These are phyloP conservation scores for Vigna unguiculata DNA, from an alignment of 306 rosid genomes.

Conservation along the genomic window DNA sequence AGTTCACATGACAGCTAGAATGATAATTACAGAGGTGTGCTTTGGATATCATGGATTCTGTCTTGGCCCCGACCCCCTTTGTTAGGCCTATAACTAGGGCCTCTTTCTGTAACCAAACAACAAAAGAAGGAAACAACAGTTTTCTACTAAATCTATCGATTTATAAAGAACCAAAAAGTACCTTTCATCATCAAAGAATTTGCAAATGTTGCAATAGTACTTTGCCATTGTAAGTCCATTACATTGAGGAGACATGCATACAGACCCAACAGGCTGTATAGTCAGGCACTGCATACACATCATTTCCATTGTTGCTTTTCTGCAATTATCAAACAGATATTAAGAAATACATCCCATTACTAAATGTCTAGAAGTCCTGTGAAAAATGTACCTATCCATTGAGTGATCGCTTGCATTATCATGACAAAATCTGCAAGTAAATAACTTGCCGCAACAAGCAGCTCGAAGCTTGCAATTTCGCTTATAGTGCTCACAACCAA, in stretches of 20 bases:
- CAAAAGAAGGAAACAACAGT: background rate
- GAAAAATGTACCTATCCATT: slow-evolving; percentile 85
- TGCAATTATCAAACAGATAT: slow-evolving; percentile 49
- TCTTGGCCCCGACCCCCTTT: background rate
- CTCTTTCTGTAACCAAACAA: background rate
- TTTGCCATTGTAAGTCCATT: slow-evolving; percentile 86
- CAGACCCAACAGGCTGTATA: slow-evolving; percentile 86
- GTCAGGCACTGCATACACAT: slow-evolving; percentile 91
- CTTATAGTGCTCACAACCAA: slow-evolving; percentile 98
- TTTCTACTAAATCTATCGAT: background rate
- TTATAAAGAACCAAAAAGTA: slow-evolving; percentile 36
- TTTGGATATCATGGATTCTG: background rate
- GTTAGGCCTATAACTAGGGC: background rate
- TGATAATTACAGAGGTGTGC: background rate
- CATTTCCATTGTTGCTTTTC: slow-evolving; percentile 94
- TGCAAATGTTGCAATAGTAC: slow-evolving; percentile 90
- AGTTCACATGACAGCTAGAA: background rate
- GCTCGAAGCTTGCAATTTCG: slow-evolving; percentile 98
- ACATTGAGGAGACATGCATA: slow-evolving; percentile 87
- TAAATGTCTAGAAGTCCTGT: slow-evolving; percentile 24
- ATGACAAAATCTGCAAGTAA: slow-evolving; percentile 97
- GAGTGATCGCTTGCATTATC: slow-evolving; percentile 98
- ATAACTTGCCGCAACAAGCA: slow-evolving; percentile 94
- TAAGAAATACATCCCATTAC: slow-evolving; percentile 38
- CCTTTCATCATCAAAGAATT: slow-evolving; percentile 99